A percentile compares a stretch with the other conserved stretches of the same genome.
These are phyloP conservation scores for Sugiyamaella lignohabitans DNA, from an alignment of 805 yeast genomes.

Conservation along the genomic window DNA sequence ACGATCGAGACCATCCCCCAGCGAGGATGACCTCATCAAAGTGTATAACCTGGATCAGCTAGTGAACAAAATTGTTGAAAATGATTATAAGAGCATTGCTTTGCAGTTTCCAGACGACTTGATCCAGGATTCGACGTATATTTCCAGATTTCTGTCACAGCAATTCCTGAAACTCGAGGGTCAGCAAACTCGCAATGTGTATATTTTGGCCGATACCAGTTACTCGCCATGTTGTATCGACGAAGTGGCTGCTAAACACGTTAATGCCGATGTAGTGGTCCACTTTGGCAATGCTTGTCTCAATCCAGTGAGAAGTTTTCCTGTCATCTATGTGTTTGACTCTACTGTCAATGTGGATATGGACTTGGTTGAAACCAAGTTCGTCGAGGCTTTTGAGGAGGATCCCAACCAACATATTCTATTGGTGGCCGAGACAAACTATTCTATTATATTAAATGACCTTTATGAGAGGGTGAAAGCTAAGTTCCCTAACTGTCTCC, in stretches of 20 bases:
- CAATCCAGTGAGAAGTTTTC: conserved; percentile 65
- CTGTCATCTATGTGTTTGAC: conserved; percentile 77
- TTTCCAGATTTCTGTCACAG: conserved; percentile 26
- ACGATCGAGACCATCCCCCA: conserved; percentile 23
- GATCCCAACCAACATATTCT: conserved; percentile 34
- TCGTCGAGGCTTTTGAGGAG: conserved; percentile 39
- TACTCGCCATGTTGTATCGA: conserved; percentile 95
- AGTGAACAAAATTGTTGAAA: conserved; percentile 34
- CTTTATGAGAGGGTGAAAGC: conserved; percentile 35
- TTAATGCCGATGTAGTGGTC: conserved; percentile 71
- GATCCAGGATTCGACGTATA: conserved; percentile 69
- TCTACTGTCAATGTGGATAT: conserved; percentile 46
- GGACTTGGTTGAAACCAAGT: conserved; percentile 33
- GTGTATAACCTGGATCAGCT: conserved; percentile 54
- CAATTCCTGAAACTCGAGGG: not conserved
- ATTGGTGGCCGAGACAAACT: conserved; percentile 71
- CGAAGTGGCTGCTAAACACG: conserved; percentile 95
- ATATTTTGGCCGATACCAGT: conserved; percentile 92
- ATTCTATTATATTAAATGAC: conserved; percentile 39
- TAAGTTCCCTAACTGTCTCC: conserved; percentile 30
- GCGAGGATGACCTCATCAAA: conserved; percentile 33
- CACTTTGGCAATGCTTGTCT: conserved; percentile 96
- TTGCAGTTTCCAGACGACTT: conserved; percentile 85
- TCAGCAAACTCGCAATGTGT: conserved; percentile 34
- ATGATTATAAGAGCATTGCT: conserved; percentile 51